Base-by-base conservation (phyloP, 2,329 filamentous ascomycete genomes). In the Leptographium galeiforme region DNA sequence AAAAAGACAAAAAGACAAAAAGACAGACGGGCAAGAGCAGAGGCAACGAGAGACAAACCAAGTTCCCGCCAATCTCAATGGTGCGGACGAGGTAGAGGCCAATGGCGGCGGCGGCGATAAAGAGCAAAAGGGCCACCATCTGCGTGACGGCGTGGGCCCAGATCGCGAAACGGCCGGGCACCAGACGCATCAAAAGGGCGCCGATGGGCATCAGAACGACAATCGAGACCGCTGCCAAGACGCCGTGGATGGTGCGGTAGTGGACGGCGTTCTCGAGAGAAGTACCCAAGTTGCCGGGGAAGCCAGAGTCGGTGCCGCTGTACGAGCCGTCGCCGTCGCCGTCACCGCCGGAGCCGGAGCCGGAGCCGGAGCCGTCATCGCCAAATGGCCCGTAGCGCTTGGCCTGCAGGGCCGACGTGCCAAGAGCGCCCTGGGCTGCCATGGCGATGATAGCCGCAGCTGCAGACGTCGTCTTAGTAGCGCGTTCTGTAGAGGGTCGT, bases 161-260 rank as follows among this genome's bases (percentile, higher is more conserved):
- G 54, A 72, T 61, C 2, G 66, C 61, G n/a, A 65, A 57, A 7
- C 64, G 62, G 6, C 70, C 66, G 0, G 67, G 65, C 0, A 70
- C 34, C 2, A 69, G 48, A 11, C 72, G 68, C 60, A 75, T 63
- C 30, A 72, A 41, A 46, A 74, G 66, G 2, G 71, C 64, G 48
- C 72, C 72, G 18, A 70, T 50, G 2, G 72, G 73, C 58, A 75
- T 73, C 18, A 75, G 57, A 19, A 68, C 58, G 12, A 68, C 69
- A 53, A 75, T 69, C 32, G 69, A 67, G 7, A 71, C 18, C 10
- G 66, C 60, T 8, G 68, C 70, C 6, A 75, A 57, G 34, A 69
- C 63, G 14, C 71, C 71, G 62, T 75, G 72, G 33, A 67, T 58
- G 6, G 59, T 64, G 32, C 70, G 66, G 46, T 64, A 64, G 52